Evolutionary conservation across 2,329 filamentous ascomycete species (phyloP).

Genomic region (Penicillium psychrosexuale): DNA sequence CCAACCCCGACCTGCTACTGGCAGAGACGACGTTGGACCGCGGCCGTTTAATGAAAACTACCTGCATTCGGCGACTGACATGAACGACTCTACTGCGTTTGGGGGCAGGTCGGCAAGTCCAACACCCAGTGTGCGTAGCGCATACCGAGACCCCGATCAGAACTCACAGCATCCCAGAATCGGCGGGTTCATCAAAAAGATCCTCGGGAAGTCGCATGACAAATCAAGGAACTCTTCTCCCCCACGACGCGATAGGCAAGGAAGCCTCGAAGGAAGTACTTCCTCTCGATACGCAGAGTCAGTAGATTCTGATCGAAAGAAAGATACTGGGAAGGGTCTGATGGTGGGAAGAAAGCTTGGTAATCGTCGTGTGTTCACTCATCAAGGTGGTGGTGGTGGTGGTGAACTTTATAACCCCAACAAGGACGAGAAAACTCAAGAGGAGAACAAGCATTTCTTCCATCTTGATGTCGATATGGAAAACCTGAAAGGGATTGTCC

Average conservation of each 20-base stretch:
- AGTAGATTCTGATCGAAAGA: constrained; percentile 39
- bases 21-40: constrained; percentile 66
- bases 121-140: constrained; percentile 70
- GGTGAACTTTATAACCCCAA: constrained; percentile 22
- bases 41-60: constrained; percentile 52
- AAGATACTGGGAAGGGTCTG: constrained; percentile 34
- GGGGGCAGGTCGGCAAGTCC: constrained; percentile 72
- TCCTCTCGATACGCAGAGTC: constrained; percentile 25
- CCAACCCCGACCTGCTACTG: constrained; percentile 67
- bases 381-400: constrained; percentile 15
- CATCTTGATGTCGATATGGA: constrained; percentile 82
- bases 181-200: constrained; percentile 7
- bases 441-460: constrained; percentile 59
- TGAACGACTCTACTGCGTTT: constrained; percentile 50
- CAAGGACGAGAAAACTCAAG: constrained; percentile 38
- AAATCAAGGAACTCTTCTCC: constrained; percentile 35
- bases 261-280: constrained; percentile 34
- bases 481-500: constrained; percentile 87
- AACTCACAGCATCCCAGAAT: constrained; percentile 30
- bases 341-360: constrained; percentile 35
- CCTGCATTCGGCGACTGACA: constrained; percentile 45
- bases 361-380: constrained; percentile 32
- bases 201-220: constrained; percentile 23
- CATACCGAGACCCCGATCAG: constrained; percentile 48
- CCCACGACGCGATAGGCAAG: constrained; percentile 31